Evolutionary conservation across 345 rosid species (phyloP).

Genomic region (Citrus trifoliata): DNA sequence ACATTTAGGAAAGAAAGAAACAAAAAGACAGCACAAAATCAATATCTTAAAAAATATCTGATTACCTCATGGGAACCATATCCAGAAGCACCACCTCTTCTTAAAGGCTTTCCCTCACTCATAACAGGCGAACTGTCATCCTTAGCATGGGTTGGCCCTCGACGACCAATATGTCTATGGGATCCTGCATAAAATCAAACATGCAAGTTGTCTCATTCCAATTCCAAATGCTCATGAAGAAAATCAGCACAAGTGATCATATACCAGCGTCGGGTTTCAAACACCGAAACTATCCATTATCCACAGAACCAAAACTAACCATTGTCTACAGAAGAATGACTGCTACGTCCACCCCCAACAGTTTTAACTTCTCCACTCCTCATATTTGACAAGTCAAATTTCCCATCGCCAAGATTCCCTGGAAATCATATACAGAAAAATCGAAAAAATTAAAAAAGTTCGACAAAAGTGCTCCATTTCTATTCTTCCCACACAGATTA

Average conservation of each 20-base stretch:
- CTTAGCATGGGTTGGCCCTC: slow-evolving; percentile 36
- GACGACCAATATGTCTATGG: slow-evolving; percentile 39
- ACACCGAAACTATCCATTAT: background rate
- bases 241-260: background rate
- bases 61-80: slow-evolving; percentile 42
- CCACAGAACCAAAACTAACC: slow-evolving; percentile 26
- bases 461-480: background rate
- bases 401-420: slow-evolving; percentile 31
- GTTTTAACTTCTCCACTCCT: slow-evolving; percentile 29
- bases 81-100: slow-evolving; percentile 34
- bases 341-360: slow-evolving; percentile 27
- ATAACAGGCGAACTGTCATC: slow-evolving; percentile 33
- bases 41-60: background rate
- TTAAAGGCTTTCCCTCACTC: slow-evolving; percentile 38
- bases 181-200: slow-evolving; percentile 34
- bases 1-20: background rate
- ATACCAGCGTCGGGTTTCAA: background rate
- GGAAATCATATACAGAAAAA: slow-evolving; percentile 3
- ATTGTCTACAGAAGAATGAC: slow-evolving; percentile 37
- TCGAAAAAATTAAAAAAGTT: background rate
- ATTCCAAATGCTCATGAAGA: background rate
- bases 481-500: background rate
- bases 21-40: background rate
- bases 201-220: background rate
- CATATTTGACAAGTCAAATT: slow-evolving; percentile 24